These are phyloP conservation scores for Holtermannia corniformis DNA, from an alignment of 768 basidiomycete species.

Conservation along the genomic window DNA sequence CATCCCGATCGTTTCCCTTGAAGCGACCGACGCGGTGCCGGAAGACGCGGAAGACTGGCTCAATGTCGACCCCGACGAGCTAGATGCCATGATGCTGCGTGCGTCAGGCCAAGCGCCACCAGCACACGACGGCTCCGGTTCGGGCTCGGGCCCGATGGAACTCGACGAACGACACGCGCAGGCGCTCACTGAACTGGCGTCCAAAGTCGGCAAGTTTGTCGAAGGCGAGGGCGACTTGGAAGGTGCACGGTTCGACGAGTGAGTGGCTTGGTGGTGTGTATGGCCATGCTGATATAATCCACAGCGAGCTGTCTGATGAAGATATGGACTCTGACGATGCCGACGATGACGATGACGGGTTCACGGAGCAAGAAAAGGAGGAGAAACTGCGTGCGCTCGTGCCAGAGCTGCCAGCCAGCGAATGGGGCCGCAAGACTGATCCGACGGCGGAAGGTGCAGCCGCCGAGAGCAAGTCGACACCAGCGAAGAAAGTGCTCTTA, in stretches of 20 bases:
- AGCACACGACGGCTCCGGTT: not conserved
- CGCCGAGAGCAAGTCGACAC: not conserved
- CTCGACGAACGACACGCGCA: constrained; percentile 58
- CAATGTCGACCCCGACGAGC: constrained; percentile 61
- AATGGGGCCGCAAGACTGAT: constrained; percentile 61
- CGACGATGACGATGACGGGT: constrained; percentile 46
- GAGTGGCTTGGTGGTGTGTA: constrained; percentile 38
- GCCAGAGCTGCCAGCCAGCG: constrained; percentile 62
- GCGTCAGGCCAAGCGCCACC: constrained; percentile 15
- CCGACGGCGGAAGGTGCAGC: constrained; percentile 3
- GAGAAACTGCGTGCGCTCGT: constrained; percentile 72
- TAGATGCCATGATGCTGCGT: constrained; percentile 59
- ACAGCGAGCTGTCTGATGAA: constrained; percentile 65
- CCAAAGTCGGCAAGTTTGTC: constrained; percentile 81
- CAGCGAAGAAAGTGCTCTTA: not conserved
- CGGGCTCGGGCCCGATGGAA: constrained; percentile 45
- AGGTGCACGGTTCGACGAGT: constrained; percentile 88
- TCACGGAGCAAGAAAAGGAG: constrained; percentile 46
- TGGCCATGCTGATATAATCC: not conserved
- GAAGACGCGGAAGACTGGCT: constrained; percentile 82
- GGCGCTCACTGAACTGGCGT: constrained; percentile 64
- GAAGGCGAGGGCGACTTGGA: constrained; percentile 79
- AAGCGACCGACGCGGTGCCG: constrained; percentile 22
- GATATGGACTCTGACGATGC: constrained; percentile 47
- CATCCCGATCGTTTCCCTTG: constrained; percentile 15